These are phyloP conservation scores for Moniliella sp. DNA, from an alignment of 1,284 basidiomycete species.

Conservation along the genomic window DNA sequence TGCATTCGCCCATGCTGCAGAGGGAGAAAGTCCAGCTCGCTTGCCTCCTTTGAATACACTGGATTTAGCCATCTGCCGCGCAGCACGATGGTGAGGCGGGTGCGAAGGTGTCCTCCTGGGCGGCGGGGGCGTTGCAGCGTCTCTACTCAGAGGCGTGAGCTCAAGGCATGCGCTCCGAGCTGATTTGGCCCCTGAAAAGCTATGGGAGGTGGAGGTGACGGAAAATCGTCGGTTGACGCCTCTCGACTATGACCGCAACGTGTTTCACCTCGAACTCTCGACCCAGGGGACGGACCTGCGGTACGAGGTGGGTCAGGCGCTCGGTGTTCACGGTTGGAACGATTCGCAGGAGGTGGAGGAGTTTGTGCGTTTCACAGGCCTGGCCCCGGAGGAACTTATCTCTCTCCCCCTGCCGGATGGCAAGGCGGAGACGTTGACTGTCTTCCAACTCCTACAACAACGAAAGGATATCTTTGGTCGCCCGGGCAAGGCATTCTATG, in stretches of 20 bases:
- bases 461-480: constrained; percentile 88
- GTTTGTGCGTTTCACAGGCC: constrained; percentile 78
- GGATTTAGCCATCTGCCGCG: constrained; percentile 14
- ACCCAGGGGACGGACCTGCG: constrained; percentile 74
- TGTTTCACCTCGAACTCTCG: constrained; percentile 94
- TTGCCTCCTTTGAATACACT: constrained; percentile 21
- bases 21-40: constrained; percentile 9
- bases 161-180: constrained; percentile 41
- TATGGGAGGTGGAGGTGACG: constrained; percentile 73
- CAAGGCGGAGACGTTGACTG: constrained; percentile 53
- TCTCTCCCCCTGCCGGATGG: constrained; percentile 45
- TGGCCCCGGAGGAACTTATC: constrained; percentile 58
- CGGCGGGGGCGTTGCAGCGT: constrained; percentile 28
- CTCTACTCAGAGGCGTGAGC: constrained; percentile 33
- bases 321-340: constrained; percentile 95
- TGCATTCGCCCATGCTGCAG: constrained; percentile 16
- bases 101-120: too few relatives aligned
- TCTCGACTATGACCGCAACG: constrained; percentile 82
- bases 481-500: constrained; percentile 85
- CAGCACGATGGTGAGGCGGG: background rate
- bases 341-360: constrained; percentile 65
- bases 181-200: constrained; percentile 58
- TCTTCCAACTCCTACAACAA: constrained; percentile 84
- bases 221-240: constrained; percentile 90
- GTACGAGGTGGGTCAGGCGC: constrained; percentile 86